phyloP scores from a whole-genome alignment of 768 basidiomycete species.

The Trametes cingulata region DNA sequence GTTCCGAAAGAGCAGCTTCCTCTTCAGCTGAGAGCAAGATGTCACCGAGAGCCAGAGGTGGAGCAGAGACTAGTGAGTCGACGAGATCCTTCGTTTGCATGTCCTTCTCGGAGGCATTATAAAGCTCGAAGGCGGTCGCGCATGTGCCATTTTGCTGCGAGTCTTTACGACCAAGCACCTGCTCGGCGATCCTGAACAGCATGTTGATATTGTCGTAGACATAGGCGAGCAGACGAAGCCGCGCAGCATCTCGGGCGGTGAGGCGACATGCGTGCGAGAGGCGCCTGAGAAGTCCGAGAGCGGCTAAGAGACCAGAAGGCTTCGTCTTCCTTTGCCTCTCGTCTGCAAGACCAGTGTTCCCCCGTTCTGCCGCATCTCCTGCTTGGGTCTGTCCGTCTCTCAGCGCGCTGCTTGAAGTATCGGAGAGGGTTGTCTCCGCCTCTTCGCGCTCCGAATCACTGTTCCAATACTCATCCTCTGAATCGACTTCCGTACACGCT shows the following conservation, averaged over 20 bases:
- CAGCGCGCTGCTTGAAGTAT: too few species aligned
- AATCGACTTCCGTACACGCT: too few species aligned
- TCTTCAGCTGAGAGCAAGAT: slow-evolving; percentile 31
- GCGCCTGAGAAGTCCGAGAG: not conserved
- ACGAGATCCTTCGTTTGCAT: slow-evolving; percentile 28
- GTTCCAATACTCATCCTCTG: too few species aligned
- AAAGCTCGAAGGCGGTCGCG: slow-evolving; percentile 35
- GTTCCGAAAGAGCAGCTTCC: slow-evolving; percentile 9
- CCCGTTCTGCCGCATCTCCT: too few species aligned
- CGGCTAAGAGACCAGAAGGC: too few species aligned
- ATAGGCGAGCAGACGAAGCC: not conserved
- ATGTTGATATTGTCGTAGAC: slow-evolving; percentile 45
- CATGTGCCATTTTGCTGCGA: slow-evolving; percentile 41
- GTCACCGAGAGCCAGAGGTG: slow-evolving; percentile 28
- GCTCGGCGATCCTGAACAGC: slow-evolving; percentile 32
- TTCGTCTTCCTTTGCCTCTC: too few species aligned
- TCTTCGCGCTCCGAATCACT: too few species aligned
- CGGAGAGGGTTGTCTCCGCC: too few species aligned
- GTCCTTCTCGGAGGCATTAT: slow-evolving; percentile 30
- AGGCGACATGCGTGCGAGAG: not conserved
- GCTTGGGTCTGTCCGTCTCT: too few species aligned
- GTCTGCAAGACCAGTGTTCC: too few species aligned
- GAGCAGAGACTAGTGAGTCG: slow-evolving; percentile 26
- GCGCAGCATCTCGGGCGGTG: too few species aligned
- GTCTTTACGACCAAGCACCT: slow-evolving; percentile 36